These are phyloP conservation scores for Rhododendron ovatum DNA, from an alignment of 148 eudicot species.

Conservation along the genomic window DNA sequence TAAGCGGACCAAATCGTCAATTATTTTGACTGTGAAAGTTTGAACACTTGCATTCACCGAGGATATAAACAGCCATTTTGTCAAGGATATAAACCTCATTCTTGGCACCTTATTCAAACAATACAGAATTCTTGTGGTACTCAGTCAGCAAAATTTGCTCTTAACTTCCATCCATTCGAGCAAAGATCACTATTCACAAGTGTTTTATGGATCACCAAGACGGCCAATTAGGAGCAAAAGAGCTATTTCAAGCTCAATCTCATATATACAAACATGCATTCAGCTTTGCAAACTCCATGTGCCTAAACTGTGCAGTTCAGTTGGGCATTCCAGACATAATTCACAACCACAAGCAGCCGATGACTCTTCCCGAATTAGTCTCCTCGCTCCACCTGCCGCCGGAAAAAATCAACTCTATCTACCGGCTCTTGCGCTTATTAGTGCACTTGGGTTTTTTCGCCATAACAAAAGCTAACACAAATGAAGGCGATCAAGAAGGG, in stretches of 20 bases:
- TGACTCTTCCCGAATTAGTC: neutral
- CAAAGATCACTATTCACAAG: neutral
- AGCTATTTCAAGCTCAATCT: conserved; percentile 4
- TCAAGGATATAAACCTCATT: too few species aligned
- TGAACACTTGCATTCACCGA: too few species aligned
- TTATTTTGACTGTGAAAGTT: too few species aligned
- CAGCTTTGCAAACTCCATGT: neutral
- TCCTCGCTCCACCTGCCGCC: neutral
- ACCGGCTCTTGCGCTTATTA: neutral
- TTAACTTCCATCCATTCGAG: too few species aligned
- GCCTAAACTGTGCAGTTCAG: neutral
- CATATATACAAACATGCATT: neutral
- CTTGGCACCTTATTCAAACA: too few species aligned
- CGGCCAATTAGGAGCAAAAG: neutral
- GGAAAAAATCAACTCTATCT: neutral
- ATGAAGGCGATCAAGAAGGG: neutral
- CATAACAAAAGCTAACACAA: neutral
- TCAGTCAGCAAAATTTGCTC: too few species aligned
- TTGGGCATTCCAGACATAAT: conserved; percentile 10
- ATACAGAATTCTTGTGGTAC: too few species aligned
- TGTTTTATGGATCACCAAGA: neutral
- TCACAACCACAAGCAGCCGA: conserved; percentile 6
- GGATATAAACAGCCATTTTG: too few species aligned
- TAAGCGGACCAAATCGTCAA: too few species aligned
- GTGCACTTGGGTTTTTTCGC: neutral